Evolutionary conservation across 495 filamentous ascomycete species (phyloP), one percentile per base, ranked within the genome.

Genomic region (Penicillium samsonianum): DNA sequence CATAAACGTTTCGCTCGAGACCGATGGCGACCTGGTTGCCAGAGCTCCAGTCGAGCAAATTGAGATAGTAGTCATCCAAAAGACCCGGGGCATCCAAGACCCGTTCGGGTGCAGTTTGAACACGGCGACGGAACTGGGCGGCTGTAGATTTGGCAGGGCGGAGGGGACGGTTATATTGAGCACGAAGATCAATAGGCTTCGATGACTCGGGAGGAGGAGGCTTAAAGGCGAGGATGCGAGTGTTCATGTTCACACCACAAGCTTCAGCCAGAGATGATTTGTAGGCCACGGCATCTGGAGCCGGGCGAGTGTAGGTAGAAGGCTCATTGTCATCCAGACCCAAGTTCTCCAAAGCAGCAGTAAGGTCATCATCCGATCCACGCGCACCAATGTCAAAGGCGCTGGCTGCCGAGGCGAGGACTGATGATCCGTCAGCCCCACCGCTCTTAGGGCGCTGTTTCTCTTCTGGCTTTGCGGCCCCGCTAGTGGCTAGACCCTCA

Each of bases 61-160:
- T 99, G 65, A 99, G 88, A 70, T 99, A 99, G 82, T 98, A 99
- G 73, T 99, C 94, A 69, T 99, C 94, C 53, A 97, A 84, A 26
- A 99, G 83, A 53, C 92, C 94, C 1, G 94, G 94, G 1, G 94
- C 94, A 71, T 99, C 94, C n/a, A 99, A 81, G 7, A 99, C 94
- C 48, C 94, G 90, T 73, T 99, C 94, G 1, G 94, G 94, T 11
- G 94, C 91, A 11, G 95, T 97, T 30, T 93, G 86, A 46, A 99
- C 87, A 62, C 95, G 87, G 35, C 94, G 89, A 41, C 91, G 85
- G 77, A 91, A 92, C 67, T 97, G 91, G 11, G 92, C 88, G 20
- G 88, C 83, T 40, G 82, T 73, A 12, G 86, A 80, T 59, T 80
- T 85, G 55, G 89, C 84, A 26, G 87, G 77, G 75, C 91, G 96